Base-by-base conservation (phyloP, 495 filamentous ascomycete genomes). In the Podospora bellae-mahoneyi region DNA sequence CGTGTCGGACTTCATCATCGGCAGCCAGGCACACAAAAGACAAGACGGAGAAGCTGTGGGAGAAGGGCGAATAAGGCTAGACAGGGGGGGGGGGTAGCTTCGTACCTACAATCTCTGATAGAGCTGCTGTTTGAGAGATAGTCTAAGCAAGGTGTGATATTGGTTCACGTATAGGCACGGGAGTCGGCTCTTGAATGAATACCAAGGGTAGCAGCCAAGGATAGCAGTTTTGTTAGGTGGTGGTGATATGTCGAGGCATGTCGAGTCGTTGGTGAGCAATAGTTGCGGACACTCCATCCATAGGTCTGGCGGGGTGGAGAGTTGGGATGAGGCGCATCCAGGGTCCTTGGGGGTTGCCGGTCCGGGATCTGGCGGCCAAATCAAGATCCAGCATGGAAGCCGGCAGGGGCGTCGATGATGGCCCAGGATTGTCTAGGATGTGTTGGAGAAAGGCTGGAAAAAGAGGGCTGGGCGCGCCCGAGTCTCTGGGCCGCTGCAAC, bases 321-420 rank as follows among this genome's bases (percentile, higher is more conserved):
- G 23, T 58, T 58, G n/a, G 39, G n/a, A 58, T 58, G 55, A 58
- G 55, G 55, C 18, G 55, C 55, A 58, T 58, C 13, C 23, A 26
- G 55, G 55, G 55, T 58, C 23, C 55, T 58, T 19, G 55, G 55
- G 67, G 59, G 39, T 68, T 57, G 32, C 61, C 20, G 64, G 63
- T 58, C 59, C 59, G 61, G 72, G 64, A 74, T 67, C 67, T 74
- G 67, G 69, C 64, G 60, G 61, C 70, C 68, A 48, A 72, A 70
- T 74, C 72, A 72, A 70, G 70, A 74, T 72, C 66, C 66, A 67
- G 70, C 64, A 66, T 56, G 54, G 64, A 20, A 30, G 64, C 68
- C 68, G 68, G 68, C 68, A 70, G 60, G 68, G 64, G 44, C 68
- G 68, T 70, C 68, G 27, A 66, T 9, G 23, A 64, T 26, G 30